phyloP scores from a whole-genome alignment of 352 stramenopile genomes.

The Globisporangium cylindrosporum region DNA sequence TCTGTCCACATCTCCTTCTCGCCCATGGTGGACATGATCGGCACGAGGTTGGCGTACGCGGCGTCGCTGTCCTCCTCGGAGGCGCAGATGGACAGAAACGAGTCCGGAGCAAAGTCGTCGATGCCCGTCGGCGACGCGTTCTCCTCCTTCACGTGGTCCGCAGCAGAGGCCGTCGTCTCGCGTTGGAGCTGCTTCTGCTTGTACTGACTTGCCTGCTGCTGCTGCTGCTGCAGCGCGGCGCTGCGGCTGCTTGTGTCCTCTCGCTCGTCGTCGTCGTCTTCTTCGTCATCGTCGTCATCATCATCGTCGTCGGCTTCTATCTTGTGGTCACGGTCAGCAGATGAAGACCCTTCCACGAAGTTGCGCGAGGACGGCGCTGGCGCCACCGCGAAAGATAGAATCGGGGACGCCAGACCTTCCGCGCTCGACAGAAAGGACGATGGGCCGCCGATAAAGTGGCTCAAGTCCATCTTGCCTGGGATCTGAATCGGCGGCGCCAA shows the following conservation, averaged over 20 bases:
- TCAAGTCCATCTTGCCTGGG: conserved; percentile 26
- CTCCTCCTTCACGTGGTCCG: conserved; percentile 26
- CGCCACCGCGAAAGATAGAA: conserved; percentile 27
- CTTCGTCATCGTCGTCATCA: conserved; percentile 2
- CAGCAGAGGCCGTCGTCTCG: not conserved
- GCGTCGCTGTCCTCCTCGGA: conserved; percentile 29
- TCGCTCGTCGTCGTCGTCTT: conserved; percentile 7
- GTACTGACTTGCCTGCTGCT: conserved; percentile 5
- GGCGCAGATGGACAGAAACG: conserved; percentile 45
- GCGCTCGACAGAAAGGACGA: conserved; percentile 24
- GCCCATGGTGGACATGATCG: conserved; percentile 40
- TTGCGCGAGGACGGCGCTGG: conserved; percentile 9
- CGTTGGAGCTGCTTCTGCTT: conserved; percentile 14
- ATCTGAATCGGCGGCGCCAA: conserved; percentile 48
- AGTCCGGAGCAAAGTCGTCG: conserved; percentile 54
- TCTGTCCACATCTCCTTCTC: conserved; percentile 73
- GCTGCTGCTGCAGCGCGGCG: not conserved
- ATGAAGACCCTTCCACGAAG: not conserved
- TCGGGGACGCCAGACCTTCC: conserved; percentile 26
- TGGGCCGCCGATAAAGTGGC: conserved; percentile 9
- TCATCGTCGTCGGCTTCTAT: not conserved
- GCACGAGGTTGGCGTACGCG: conserved; percentile 37
- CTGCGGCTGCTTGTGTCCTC: not conserved
- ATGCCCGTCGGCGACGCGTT: conserved; percentile 51
- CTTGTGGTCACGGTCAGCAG: conserved; percentile 3